Conservation (phyloP, 23 red algal genomes). For the Porphyridium purpureum region DNA sequence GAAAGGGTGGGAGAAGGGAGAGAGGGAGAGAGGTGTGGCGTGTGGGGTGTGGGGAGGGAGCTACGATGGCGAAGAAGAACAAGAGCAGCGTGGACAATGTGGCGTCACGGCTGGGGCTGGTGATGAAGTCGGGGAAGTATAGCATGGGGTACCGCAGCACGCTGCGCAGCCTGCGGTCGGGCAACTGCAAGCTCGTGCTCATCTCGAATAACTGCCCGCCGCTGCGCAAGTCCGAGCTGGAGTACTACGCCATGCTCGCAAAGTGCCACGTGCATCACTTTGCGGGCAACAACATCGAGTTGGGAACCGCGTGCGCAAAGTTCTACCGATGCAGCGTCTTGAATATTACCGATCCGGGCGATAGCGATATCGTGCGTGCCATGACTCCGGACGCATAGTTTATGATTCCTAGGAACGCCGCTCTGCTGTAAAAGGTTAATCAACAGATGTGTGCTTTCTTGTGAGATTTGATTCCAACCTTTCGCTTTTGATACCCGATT, state of each 20-base stretch:
- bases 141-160: slow-evolving; percentile 89
- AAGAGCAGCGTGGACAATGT: slow-evolving; percentile 82
- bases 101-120: slow-evolving; percentile 69
- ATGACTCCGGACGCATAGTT: slow-evolving; percentile 30
- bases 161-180: slow-evolving; percentile 76
- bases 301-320: slow-evolving; percentile 83
- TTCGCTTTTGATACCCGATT: too few relatives aligned
- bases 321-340: slow-evolving; percentile 73
- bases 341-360: slow-evolving; percentile 79
- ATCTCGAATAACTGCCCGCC: slow-evolving; percentile 54
- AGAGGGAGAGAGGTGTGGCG: too few relatives aligned
- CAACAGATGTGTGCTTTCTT: too few relatives aligned
- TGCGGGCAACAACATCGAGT: slow-evolving; percentile 44
- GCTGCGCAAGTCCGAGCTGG: slow-evolving; percentile 70
- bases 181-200: slow-evolving; percentile 94
- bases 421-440: too few relatives aligned
- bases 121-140: slow-evolving; percentile 93
- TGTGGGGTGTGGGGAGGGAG: neutral
- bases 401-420: too few relatives aligned
- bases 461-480: too few relatives aligned
- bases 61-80: slow-evolving; percentile 58
- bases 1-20: too few relatives aligned
- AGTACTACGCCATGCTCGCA: slow-evolving; percentile 99
- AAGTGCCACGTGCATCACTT: slow-evolving; percentile 91
- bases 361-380: slow-evolving; percentile 80